A percentile compares a stretch with the other conserved stretches of the same genome.
Evolutionary conservation across 495 filamentous ascomycete species (phyloP).

Genomic region (Aspergillus cristatus): DNA sequence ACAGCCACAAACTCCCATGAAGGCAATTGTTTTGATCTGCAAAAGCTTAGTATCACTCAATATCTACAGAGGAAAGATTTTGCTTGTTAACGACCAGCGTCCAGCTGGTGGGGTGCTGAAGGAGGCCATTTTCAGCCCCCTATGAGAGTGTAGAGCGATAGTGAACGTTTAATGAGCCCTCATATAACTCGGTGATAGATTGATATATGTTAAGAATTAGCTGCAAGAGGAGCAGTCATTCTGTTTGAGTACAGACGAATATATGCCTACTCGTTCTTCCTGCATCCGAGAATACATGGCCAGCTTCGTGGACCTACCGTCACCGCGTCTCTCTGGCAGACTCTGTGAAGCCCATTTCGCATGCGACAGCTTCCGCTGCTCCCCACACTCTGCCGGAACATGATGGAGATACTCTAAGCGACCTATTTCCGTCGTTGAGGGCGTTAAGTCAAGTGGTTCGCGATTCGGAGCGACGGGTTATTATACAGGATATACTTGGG

Average conservation of each 20-base stretch:
- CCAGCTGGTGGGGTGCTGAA: too few relatives aligned
- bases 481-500: slow-evolving; percentile 31
- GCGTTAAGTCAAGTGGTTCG: slow-evolving; percentile 34
- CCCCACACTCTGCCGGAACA: slow-evolving; percentile 26
- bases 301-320: slow-evolving; percentile 6
- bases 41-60: too few relatives aligned
- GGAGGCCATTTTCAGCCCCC: too few relatives aligned
- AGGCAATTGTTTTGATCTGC: slow-evolving; percentile 22
- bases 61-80: too few relatives aligned
- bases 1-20: slow-evolving; percentile 5
- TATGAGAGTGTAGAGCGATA: too few relatives aligned
- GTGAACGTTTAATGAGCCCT: too few relatives aligned
- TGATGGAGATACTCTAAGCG: slow-evolving; percentile 38
- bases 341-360: slow-evolving; percentile 31
- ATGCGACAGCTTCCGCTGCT: slow-evolving; percentile 28
- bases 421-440: slow-evolving; percentile 36
- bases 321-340: slow-evolving; percentile 13
- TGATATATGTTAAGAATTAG: too few relatives aligned
- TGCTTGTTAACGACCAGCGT: too few relatives aligned
- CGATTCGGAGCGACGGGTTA: slow-evolving; percentile 20
- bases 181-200: too few relatives aligned
- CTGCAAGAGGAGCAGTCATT: too few relatives aligned
- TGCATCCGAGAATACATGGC: slow-evolving; percentile 19
- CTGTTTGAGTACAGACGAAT: too few relatives aligned
- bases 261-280: slow-evolving; percentile 14